Percentiles rank a stretch among this genome's conserved stretches.
phyloP scores from a whole-genome alignment of 1,284 basidiomycete species.

The Microbotryum silenes-acaulis region DNA sequence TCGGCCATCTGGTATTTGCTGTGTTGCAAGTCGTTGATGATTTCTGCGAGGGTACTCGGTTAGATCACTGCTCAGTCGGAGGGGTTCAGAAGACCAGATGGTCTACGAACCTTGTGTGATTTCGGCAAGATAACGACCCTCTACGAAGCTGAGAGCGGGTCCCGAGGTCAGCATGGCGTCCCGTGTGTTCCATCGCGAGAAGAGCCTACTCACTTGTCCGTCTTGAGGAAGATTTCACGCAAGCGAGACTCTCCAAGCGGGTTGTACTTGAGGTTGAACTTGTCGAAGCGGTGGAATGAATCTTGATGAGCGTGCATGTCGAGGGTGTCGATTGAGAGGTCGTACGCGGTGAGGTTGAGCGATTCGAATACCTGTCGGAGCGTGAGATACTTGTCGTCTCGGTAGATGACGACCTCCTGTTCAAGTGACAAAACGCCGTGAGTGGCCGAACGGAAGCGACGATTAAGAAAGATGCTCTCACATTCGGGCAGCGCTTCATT shows the following conservation, averaged over 20 bases:
- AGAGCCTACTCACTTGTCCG: conserved; percentile 60
- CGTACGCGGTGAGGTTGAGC: conserved; percentile 90
- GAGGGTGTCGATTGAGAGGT: conserved; percentile 95
- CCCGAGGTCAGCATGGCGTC: not conserved
- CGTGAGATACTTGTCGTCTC: conserved; percentile 83
- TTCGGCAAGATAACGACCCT: conserved; percentile 90
- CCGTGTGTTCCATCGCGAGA: conserved; percentile 21
- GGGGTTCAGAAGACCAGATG: not conserved
- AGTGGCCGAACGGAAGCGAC: not conserved
- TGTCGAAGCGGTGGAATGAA: conserved; percentile 94
- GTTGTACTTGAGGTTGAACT: conserved; percentile 75
- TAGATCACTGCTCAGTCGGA: not conserved
- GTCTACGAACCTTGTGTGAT: conserved; percentile 65
- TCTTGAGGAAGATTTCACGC: conserved; percentile 97
- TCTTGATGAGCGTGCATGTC: conserved; percentile 99
- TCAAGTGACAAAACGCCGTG: not conserved
- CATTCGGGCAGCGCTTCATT: conserved; percentile 50
- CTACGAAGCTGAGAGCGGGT: conserved; percentile 49
- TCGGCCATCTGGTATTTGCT: conserved; percentile 90
- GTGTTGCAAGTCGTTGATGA: conserved; percentile 92
- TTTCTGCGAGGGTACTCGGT: conserved; percentile 51
- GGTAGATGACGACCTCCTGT: conserved; percentile 90
- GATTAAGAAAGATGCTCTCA: conserved; percentile 27
- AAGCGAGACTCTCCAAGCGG: conserved; percentile 91
- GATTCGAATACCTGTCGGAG: conserved; percentile 91